A percentile compares a stretch with the other conserved stretches of the same genome.
These are phyloP conservation scores for Ophiocordyceps camponoti-floridani DNA, from an alignment of 2,329 filamentous ascomycete genomes.

Conservation along the genomic window DNA sequence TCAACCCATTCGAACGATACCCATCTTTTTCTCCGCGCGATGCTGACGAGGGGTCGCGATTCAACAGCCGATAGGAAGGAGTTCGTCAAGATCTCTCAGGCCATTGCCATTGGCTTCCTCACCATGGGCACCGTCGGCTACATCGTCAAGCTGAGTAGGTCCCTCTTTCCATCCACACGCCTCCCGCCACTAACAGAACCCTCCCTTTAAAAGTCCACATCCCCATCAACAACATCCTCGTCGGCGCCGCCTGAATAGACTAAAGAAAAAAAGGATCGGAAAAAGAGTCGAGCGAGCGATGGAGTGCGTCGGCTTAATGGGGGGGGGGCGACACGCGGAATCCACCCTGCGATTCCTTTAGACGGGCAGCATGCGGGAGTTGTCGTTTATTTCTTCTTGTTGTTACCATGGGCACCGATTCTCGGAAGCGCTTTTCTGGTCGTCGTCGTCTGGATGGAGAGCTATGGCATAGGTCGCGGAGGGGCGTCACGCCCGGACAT, in stretches of 20 bases:
- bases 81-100: constrained; percentile 29
- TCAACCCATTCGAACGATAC: not conserved
- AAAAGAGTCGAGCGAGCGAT: not conserved
- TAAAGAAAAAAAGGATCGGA: constrained; percentile 6
- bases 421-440: too few relatives aligned
- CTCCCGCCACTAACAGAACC: constrained; percentile 1
- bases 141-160: constrained; percentile 49
- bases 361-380: too few relatives aligned
- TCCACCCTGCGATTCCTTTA: too few relatives aligned
- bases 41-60: not conserved
- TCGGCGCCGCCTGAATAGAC: constrained; percentile 36
- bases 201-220: constrained; percentile 37
- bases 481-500: too few relatives aligned
- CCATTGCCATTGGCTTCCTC: constrained; percentile 51
- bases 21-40: too few relatives aligned
- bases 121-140: constrained; percentile 56
- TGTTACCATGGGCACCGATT: too few relatives aligned
- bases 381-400: too few relatives aligned
- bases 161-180: not conserved
- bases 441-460: too few relatives aligned
- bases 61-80: constrained; percentile 21
- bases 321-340: not conserved
- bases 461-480: too few relatives aligned
- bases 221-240: constrained; percentile 52
- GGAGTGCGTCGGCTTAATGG: not conserved